These are phyloP conservation scores for Tilletia setariae DNA, from an alignment of 1,284 basidiomycete genomes.

Conservation along the genomic window DNA sequence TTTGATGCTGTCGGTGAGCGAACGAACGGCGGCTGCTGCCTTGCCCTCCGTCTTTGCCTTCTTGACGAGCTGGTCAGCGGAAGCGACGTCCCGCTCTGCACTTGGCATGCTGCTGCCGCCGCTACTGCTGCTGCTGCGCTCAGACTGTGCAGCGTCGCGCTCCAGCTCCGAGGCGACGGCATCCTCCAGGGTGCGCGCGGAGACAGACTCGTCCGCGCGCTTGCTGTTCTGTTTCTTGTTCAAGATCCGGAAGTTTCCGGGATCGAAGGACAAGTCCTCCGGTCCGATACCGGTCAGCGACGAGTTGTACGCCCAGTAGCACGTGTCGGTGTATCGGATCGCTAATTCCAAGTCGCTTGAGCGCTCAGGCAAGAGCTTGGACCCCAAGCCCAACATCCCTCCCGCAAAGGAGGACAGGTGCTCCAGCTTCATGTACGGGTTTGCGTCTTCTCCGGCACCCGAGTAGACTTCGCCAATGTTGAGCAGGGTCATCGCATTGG, in stretches of 20 bases:
- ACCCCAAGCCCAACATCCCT: conserved; percentile 61
- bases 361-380: conserved; percentile 56
- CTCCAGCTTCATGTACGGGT: conserved; percentile 42
- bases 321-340: conserved; percentile 58
- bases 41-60: neutral
- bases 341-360: conserved; percentile 56
- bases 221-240: neutral
- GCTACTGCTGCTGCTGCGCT: neutral
- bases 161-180: neutral
- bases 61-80: neutral
- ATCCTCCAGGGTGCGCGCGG: neutral
- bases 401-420: conserved; percentile 61
- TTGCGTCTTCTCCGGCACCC: conserved; percentile 20
- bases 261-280: conserved; percentile 44
- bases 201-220: neutral
- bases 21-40: neutral
- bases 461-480: conserved; percentile 38
- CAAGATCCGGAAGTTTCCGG: neutral
- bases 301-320: conserved; percentile 59
- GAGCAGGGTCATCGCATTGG: conserved; percentile 54
- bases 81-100: neutral
- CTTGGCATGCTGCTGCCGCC: neutral
- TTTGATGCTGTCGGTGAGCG: neutral
- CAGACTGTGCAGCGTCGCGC: neutral
- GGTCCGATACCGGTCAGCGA: conserved; percentile 50